A percentile compares a stretch with the other conserved stretches of the same genome.
phyloP scores from a whole-genome alignment of 2,329 filamentous ascomycete species.

The Apiospora hydei region DNA sequence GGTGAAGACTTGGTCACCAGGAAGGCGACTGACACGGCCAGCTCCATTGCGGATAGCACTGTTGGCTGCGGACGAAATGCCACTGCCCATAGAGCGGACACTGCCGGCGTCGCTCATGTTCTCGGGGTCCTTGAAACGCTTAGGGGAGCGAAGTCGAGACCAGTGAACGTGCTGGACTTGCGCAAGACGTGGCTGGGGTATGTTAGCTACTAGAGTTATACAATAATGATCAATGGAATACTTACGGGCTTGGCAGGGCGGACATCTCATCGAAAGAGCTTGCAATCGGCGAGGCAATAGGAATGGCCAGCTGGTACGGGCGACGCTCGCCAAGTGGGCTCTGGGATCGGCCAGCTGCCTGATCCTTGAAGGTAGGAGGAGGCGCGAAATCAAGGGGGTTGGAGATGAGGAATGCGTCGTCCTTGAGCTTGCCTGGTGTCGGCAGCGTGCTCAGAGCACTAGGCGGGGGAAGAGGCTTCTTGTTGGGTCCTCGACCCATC shows the following conservation, averaged over 20 bases:
- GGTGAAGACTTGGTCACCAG: slow-evolving; percentile 82
- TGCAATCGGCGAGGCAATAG: slow-evolving; percentile 78
- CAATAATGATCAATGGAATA: slow-evolving; percentile 39
- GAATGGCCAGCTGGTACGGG: slow-evolving; percentile 77
- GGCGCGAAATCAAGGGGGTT: slow-evolving; percentile 86
- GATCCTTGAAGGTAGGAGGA: slow-evolving; percentile 70
- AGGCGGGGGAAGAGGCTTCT: slow-evolving; percentile 72
- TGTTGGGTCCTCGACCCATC: slow-evolving; percentile 39
- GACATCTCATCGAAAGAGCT: slow-evolving; percentile 88
- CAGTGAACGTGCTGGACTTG: slow-evolving; percentile 81
- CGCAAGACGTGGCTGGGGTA: slow-evolving; percentile 69
- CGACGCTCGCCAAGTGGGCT: slow-evolving; percentile 69
- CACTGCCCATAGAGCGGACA: slow-evolving; percentile 76
- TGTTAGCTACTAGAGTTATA: slow-evolving; percentile 35
- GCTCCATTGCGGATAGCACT: slow-evolving; percentile 81
- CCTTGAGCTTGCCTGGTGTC: slow-evolving; percentile 83
- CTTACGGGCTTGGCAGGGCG: slow-evolving; percentile 89
- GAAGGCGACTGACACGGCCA: slow-evolving; percentile 85
- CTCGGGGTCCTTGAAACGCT: slow-evolving; percentile 72
- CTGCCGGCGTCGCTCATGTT: slow-evolving; percentile 71
- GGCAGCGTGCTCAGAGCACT: slow-evolving; percentile 77
- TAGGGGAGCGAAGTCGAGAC: slow-evolving; percentile 80
- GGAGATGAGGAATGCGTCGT: slow-evolving; percentile 77
- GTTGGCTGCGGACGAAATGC: slow-evolving; percentile 74
- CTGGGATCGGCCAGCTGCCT: slow-evolving; percentile 72